phyloP scores from a whole-genome alignment of 164 flowering plant species.

The Liriodendron chinense region DNA sequence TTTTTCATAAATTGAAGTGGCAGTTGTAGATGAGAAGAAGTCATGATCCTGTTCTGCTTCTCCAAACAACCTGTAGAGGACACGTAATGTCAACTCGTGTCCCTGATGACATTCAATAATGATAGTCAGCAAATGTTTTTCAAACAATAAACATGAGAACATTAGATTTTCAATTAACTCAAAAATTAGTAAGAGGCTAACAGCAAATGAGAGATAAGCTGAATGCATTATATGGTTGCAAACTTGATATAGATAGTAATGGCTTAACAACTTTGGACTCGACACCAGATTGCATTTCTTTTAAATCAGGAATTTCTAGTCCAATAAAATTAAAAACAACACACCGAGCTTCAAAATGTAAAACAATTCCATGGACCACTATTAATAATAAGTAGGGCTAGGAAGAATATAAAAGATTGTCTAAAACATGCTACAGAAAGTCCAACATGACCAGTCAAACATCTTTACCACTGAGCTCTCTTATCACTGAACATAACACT shows the following conservation, averaged over 20 bases:
- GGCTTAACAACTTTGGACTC: neutral
- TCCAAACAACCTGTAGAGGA: slow-evolving; percentile 82
- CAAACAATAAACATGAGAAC: neutral
- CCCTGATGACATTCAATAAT: slow-evolving; percentile 64
- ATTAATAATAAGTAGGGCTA: too few relatives aligned
- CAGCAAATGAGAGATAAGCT: neutral
- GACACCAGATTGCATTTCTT: neutral
- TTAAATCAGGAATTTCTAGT: neutral
- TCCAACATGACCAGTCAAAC: neutral
- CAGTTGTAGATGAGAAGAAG: slow-evolving; percentile 84
- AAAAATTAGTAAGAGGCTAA: neutral
- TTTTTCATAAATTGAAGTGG: slow-evolving; percentile 76
- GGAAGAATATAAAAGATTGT: too few relatives aligned
- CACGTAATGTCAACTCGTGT: slow-evolving; percentile 93
- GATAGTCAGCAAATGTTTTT: slow-evolving; percentile 8
- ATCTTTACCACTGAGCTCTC: neutral
- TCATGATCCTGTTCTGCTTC: slow-evolving; percentile 87
- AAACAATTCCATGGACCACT: too few relatives aligned
- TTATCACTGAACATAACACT: neutral
- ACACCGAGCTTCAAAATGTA: neutral
- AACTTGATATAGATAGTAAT: neutral
- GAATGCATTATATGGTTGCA: neutral
- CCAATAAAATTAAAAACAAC: neutral
- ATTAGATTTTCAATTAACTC: neutral
- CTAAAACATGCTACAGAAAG: neutral